These are phyloP conservation scores for Trichoderma arundinaceum DNA, from an alignment of 2,329 filamentous ascomycete species.

Conservation along the genomic window DNA sequence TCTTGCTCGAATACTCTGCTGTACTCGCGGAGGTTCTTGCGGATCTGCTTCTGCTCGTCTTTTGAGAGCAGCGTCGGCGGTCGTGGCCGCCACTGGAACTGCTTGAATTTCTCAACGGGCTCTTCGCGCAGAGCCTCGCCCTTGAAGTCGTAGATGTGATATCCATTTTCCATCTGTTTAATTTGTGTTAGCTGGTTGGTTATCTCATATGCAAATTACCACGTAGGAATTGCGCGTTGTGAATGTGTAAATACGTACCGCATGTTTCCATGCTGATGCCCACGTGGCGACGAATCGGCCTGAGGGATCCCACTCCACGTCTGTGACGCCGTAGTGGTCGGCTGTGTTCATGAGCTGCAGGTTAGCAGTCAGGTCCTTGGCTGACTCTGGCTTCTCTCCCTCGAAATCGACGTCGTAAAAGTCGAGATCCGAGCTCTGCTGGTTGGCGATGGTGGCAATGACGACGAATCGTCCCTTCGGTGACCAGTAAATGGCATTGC, in stretches of 20 bases:
- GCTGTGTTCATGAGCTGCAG: constrained; percentile 90
- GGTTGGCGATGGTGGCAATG: constrained; percentile 88
- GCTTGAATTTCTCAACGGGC: constrained; percentile 95
- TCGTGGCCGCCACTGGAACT: constrained; percentile 91
- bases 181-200: neutral
- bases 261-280: constrained; percentile 94
- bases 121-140: constrained; percentile 89
- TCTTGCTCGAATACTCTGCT: constrained; percentile 93
- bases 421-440: constrained; percentile 93
- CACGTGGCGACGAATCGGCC: constrained; percentile 93
- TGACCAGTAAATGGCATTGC: constrained; percentile 99
- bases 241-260: constrained; percentile 64
- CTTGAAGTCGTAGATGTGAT: constrained; percentile 97
- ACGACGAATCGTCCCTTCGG: constrained; percentile 94
- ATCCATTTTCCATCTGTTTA: constrained; percentile 94
- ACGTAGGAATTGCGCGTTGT: neutral
- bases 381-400: constrained; percentile 89
- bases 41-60: constrained; percentile 96
- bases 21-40: constrained; percentile 98
- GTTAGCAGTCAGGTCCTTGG: constrained; percentile 94
- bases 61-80: constrained; percentile 90
- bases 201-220: neutral
- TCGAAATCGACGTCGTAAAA: constrained; percentile 99
- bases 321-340: constrained; percentile 97
- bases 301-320: constrained; percentile 97